A percentile compares a stretch with the other conserved stretches of the same genome.
Evolutionary conservation across 192 early-diverging fungal genomes (phyloP).

Genomic region (Pecoramyces ruminantium): DNA sequence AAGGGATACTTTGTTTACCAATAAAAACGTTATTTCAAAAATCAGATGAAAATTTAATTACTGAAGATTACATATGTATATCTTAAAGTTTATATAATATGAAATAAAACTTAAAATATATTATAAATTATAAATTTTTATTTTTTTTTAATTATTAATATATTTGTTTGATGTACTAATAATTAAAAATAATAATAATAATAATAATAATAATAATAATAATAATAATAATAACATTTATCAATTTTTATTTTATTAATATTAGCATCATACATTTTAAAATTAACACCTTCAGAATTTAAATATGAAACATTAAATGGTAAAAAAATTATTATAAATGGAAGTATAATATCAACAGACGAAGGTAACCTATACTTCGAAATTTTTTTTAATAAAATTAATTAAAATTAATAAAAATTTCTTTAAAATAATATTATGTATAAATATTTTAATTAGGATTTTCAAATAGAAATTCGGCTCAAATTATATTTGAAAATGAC

Average conservation of each 20-base stretch:
- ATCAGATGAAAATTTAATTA: neutral
- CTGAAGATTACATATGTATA: neutral
- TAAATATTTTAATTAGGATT: neutral
- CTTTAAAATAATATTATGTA: too few species aligned
- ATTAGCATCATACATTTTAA: neutral
- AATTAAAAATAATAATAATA: too few species aligned
- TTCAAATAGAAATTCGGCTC: neutral
- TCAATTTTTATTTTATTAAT: too few species aligned
- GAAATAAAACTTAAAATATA: too few species aligned
- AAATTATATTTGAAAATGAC: neutral
- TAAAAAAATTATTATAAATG: neutral
- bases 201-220: too few species aligned
- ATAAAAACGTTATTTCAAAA: neutral
- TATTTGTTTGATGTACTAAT: too few species aligned
- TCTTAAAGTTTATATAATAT: too few species aligned
- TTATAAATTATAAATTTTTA: too few species aligned
- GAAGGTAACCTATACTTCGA: neutral
- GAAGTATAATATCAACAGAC: neutral
- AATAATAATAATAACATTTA: too few species aligned
- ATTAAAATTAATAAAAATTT: too few species aligned
- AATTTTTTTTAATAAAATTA: neutral
- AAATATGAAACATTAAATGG: neutral
- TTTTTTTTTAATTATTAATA: too few species aligned
- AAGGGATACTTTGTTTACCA: neutral
- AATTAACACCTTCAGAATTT: neutral